Evolutionary conservation across 1,139 yeast genomes (phyloP), one percentile per base, ranked within the genome.

Genomic region (Protomyces inundatus): DNA sequence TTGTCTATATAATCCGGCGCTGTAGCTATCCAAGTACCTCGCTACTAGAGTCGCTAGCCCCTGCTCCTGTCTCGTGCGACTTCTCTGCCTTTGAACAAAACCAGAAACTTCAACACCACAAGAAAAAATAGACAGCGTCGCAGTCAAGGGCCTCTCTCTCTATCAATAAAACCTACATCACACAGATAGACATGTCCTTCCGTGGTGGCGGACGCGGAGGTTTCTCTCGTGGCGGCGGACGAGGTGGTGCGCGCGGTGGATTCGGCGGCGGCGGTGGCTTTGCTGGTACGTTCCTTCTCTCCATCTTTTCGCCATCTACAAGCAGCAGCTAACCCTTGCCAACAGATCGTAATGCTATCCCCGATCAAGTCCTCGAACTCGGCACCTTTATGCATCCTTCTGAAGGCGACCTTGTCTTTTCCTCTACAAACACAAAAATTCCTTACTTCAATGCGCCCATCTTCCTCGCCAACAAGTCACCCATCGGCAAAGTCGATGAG

Each of bases 381-480:
- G 99, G 99, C 66, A 75, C 88, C 32, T 95, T 90, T 75, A 72
- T 90, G 77, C 96, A 91, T 76, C 82, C 95, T 12, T 91, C 97
- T 76, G 99, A 95, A 78, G 97, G 97, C 67, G 98, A 95, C 74
- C 88, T 95, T 74, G 96, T 95, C 64, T 93, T 98, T 80, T 90
- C 93, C 74, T 90, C 97, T 58, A 88, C 88, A 73, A 93, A 93
- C 77, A 84, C 89, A 67, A 93, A 93, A 80, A 82, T 95, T 70
- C 99, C 99, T 72, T 95, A 93, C 77, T 95, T 95, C 83, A 95
- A 95, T 79, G 99, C 99, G 36, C 98, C 98, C 75, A 91, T 95
- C 74, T 95, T 87, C 76, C 83, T 93, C 71, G 98, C 93, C 76
- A 93, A 93, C 82, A 78, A 78, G 81, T 88, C 96, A 37, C 95